Evolutionary conservation across 2,329 filamentous ascomycete genomes (phyloP).

Genomic region (Bipolaris sorokiniana): DNA sequence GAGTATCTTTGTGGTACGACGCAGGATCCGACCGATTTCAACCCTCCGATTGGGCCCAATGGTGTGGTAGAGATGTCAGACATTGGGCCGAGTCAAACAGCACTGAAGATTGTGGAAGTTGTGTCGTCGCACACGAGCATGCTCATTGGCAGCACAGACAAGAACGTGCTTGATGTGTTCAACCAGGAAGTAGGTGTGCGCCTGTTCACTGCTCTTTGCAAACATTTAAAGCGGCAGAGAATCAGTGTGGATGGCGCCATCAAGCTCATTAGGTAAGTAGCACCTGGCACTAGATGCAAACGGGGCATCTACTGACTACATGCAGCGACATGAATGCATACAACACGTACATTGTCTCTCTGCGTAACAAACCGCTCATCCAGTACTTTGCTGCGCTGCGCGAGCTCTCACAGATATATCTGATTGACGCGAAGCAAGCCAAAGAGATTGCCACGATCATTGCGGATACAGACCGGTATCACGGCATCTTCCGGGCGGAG

Average conservation of each 20-base stretch:
- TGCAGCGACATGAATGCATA: slow-evolving; percentile 91
- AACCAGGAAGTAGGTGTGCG: slow-evolving; percentile 96
- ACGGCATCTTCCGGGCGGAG: slow-evolving; percentile 90
- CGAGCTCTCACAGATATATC: slow-evolving; percentile 92
- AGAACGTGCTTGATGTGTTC: slow-evolving; percentile 97
- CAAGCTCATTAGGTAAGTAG: slow-evolving; percentile 74
- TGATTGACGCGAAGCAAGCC: slow-evolving; percentile 84
- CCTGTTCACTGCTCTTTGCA: slow-evolving; percentile 89
- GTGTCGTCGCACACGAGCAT: slow-evolving; percentile 89
- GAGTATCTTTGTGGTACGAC: slow-evolving; percentile 92
- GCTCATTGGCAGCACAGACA: slow-evolving; percentile 93
- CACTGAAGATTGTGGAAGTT: slow-evolving; percentile 79
- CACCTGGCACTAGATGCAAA: neutral
- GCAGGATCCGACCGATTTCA: slow-evolving; percentile 87
- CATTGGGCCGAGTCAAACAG: slow-evolving; percentile 78
- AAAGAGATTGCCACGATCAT: slow-evolving; percentile 96
- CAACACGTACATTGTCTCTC: slow-evolving; percentile 78
- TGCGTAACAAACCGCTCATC: slow-evolving; percentile 82
- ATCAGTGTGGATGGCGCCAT: slow-evolving; percentile 88
- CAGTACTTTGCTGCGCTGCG: slow-evolving; percentile 91
- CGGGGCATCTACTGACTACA: neutral
- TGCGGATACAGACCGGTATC: slow-evolving; percentile 86
- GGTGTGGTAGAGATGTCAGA: slow-evolving; percentile 53
- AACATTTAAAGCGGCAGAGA: slow-evolving; percentile 95
- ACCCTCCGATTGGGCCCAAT: slow-evolving; percentile 63